Conservation (phyloP, 371 early-diverging fungal genomes). For the Chytridiales sp. region DNA sequence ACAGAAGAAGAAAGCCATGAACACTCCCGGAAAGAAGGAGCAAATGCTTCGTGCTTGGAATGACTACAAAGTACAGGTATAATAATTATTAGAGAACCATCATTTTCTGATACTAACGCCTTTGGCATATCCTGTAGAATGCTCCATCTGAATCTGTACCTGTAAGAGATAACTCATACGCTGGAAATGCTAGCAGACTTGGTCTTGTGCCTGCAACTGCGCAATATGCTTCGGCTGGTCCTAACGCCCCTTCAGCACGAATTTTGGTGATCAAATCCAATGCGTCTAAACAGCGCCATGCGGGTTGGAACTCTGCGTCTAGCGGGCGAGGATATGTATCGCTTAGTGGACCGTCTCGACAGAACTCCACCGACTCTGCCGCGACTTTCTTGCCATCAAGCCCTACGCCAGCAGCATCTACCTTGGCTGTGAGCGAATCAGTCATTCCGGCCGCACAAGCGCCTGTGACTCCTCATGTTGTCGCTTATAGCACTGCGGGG, state of each 20-base stretch:
- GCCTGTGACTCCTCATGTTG: background rate
- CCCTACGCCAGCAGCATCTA: background rate
- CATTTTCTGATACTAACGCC: conserved; percentile 14
- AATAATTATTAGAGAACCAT: background rate
- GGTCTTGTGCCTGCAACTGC: background rate
- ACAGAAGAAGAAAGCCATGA: conserved; percentile 22
- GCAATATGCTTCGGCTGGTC: background rate
- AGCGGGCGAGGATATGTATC: conserved; percentile 18
- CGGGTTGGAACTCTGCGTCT: conserved; percentile 23
- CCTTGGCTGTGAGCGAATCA: background rate
- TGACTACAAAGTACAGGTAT: conserved; percentile 63
- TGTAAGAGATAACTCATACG: background rate
- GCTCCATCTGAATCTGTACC: conserved; percentile 14
- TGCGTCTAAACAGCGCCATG: conserved; percentile 31
- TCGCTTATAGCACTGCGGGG: background rate
- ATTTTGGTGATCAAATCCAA: conserved; percentile 44
- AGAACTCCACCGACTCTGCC: conserved; percentile 9
- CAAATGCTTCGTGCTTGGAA: conserved; percentile 70
- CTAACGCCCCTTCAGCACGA: conserved; percentile 14
- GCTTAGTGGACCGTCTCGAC: conserved; percentile 5
- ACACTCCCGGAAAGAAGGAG: conserved; percentile 61
- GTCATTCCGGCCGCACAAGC: background rate
- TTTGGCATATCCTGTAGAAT: background rate
- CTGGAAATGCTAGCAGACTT: background rate
- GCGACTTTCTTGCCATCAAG: too few species aligned